A percentile compares a stretch with the other conserved stretches of the same genome.
Evolutionary conservation across 1,139 yeast genomes (phyloP).

Genomic region (Hyphopichia khmerensis): DNA sequence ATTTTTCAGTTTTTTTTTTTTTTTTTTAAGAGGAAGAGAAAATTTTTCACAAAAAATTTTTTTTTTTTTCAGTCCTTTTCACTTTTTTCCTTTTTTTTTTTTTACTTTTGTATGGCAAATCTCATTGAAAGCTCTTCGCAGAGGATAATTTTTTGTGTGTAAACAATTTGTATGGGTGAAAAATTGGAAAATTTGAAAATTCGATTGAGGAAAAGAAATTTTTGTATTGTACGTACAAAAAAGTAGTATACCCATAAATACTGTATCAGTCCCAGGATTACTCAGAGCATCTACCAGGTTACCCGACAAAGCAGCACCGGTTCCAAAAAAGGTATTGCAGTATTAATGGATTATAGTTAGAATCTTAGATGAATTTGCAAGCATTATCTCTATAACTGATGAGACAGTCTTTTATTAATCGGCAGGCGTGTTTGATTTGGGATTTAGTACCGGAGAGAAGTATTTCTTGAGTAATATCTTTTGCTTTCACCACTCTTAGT

Average conservation of each 20-base stretch:
- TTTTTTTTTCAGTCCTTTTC: constrained; percentile 4
- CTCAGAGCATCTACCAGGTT: background rate
- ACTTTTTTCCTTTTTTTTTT: constrained; percentile 7
- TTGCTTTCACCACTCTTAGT: background rate
- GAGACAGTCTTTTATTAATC: background rate
- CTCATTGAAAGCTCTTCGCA: background rate
- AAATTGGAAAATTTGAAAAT: background rate
- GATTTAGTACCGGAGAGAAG: background rate
- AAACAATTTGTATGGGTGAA: background rate
- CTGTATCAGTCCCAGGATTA: background rate
- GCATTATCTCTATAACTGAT: background rate
- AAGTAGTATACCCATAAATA: background rate
- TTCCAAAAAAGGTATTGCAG: background rate
- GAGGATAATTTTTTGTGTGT: background rate
- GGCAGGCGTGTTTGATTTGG: background rate
- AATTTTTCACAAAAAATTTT: constrained; percentile 2
- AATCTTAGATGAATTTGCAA: constrained; percentile 1
- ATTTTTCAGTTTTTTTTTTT: constrained; percentile 4
- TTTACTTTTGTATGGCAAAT: background rate
- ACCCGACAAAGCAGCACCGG: background rate
- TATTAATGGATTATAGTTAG: background rate
- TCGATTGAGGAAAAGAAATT: background rate
- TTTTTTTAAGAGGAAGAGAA: background rate
- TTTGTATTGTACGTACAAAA: background rate
- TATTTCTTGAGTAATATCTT: background rate